Evolutionary conservation across 306 rosid species (phyloP).

Genomic region (Macrotyloma uniflorum): DNA sequence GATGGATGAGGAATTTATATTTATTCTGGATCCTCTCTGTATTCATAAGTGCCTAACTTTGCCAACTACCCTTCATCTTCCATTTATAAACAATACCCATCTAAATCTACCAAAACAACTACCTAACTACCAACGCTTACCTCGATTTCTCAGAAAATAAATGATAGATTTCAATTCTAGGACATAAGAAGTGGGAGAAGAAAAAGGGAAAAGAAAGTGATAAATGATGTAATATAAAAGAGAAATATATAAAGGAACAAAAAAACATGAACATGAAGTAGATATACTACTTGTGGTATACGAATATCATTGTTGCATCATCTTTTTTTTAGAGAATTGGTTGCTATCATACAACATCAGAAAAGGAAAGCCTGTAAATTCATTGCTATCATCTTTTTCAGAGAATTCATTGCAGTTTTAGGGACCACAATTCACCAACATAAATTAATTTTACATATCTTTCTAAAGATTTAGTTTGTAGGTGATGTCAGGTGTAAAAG

Average conservation of each 20-base stretch:
- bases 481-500: neutral
- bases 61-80: slow-evolving; percentile 19
- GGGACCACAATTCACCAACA: neutral
- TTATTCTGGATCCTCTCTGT: neutral
- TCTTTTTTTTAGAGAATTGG: too few relatives aligned
- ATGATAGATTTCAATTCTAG: neutral
- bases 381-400: neutral
- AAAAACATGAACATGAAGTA: too few relatives aligned
- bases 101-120: neutral
- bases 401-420: neutral
- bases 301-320: neutral
- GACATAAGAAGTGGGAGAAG: neutral
- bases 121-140: neutral
- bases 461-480: neutral
- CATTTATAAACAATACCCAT: neutral
- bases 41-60: neutral
- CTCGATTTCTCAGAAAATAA: neutral
- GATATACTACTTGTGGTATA: too few relatives aligned
- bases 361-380: too few relatives aligned
- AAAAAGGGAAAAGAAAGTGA: neutral
- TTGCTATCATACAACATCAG: neutral
- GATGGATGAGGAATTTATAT: too few relatives aligned
- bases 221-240: neutral
- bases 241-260: neutral
- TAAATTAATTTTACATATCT: neutral